Evolutionary conservation across 2,329 filamentous ascomycete genomes (phyloP).

Genomic region (Clarireedia monteithiana): DNA sequence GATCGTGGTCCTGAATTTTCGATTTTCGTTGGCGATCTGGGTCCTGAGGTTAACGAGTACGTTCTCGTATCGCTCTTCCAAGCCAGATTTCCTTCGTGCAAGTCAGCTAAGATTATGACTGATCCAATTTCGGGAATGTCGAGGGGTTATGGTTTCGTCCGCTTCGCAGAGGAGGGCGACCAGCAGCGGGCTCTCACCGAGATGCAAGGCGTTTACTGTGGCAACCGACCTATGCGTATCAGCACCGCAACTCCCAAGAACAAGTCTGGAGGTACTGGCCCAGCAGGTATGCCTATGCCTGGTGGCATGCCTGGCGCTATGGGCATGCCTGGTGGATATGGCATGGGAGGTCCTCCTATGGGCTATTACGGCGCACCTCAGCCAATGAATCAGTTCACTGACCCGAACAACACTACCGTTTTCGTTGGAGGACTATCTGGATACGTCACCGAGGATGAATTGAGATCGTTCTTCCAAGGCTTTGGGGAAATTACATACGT

Average conservation of each 20-base stretch:
- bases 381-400: slow-evolving; percentile 99
- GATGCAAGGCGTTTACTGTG: slow-evolving; percentile 99
- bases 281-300: slow-evolving; percentile 42
- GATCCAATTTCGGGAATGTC: slow-evolving; percentile 97
- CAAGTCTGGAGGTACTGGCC: slow-evolving; percentile 47
- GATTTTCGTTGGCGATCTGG: slow-evolving; percentile 96
- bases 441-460: slow-evolving; percentile 97
- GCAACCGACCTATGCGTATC: slow-evolving; percentile 97
- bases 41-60: slow-evolving; percentile 97
- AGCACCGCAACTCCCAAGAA: slow-evolving; percentile 98
- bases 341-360: slow-evolving; percentile 54
- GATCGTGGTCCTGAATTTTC: slow-evolving; percentile 94
- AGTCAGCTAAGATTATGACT: slow-evolving; percentile 99
- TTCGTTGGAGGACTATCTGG: slow-evolving; percentile 96
- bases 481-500: slow-evolving; percentile 99
- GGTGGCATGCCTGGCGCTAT: slow-evolving; percentile 41
- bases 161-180: slow-evolving; percentile 91
- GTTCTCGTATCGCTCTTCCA: slow-evolving; percentile 96
- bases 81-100: slow-evolving; percentile 91
- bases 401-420: slow-evolving; percentile 98
- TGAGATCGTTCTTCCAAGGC: slow-evolving; percentile 99
- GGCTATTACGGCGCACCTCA: slow-evolving; percentile 62
- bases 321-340: slow-evolving; percentile 51
- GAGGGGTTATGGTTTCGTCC: slow-evolving; percentile 94
- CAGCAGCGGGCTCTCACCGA: slow-evolving; percentile 93